Conservation (phyloP, 805 yeast genomes). For the Candida sonorensis region DNA sequence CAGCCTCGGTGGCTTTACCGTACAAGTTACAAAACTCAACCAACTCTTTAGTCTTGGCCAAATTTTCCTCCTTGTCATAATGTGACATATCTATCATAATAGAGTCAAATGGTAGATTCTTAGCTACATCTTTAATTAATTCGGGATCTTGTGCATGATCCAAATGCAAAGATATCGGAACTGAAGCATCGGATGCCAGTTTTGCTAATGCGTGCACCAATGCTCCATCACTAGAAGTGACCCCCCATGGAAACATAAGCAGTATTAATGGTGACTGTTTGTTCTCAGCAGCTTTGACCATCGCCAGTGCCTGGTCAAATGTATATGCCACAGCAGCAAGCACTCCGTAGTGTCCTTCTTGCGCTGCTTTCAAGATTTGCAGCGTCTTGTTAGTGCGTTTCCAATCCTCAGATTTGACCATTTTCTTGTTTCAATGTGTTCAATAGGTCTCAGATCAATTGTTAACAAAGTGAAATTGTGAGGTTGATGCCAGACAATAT, state of each 20-base stretch:
- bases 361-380: conserved; percentile 26
- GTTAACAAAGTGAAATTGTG: no score
- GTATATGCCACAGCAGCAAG: conserved; percentile 30
- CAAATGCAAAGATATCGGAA: conserved; percentile 30
- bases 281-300: conserved; percentile 30
- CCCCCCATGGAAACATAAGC: conserved; percentile 32
- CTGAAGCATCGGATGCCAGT: conserved; percentile 24
- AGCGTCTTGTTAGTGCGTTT: conserved; percentile 21
- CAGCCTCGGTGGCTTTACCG: conserved; percentile 32
- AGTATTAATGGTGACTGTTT: conserved; percentile 28
- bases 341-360: conserved; percentile 26
- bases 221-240: conserved; percentile 26
- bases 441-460: no score
- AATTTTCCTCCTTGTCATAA: conserved; percentile 29
- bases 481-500: no score
- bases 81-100: conserved; percentile 35
- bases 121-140: conserved; percentile 25
- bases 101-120: conserved; percentile 30
- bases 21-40: conserved; percentile 23
- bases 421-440: no score
- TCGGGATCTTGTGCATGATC: conserved; percentile 31
- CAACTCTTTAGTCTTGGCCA: conserved; percentile 22
- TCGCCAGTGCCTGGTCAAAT: conserved; percentile 28
- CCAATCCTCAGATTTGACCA: conserved; percentile 7
- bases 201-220: conserved; percentile 22